phyloP scores from a whole-genome alignment of 768 basidiomycete genomes.

The Stropharia rugosoannulata region DNA sequence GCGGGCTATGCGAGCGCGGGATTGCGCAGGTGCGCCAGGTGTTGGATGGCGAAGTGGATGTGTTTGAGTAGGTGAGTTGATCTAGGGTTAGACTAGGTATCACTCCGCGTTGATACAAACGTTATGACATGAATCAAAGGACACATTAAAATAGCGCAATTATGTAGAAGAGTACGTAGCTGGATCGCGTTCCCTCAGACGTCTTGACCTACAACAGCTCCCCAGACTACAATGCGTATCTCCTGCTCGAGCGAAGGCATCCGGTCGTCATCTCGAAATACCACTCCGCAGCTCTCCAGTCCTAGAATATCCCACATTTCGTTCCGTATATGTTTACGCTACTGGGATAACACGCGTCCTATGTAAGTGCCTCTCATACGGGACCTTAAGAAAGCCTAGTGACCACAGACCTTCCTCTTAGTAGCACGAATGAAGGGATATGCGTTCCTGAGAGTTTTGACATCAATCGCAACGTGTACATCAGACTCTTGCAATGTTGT shows the following conservation, averaged over 20 bases:
- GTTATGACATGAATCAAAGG: too few relatives aligned
- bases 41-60: too few relatives aligned
- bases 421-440: conserved; percentile 11
- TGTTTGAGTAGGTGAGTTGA: too few relatives aligned
- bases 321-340: conserved; percentile 15
- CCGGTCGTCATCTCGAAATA: conserved; percentile 9
- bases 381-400: neutral
- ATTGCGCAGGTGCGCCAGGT: neutral
- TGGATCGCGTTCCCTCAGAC: too few relatives aligned
- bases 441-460: conserved; percentile 1
- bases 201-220: neutral
- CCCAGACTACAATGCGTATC: conserved; percentile 10
- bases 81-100: too few relatives aligned
- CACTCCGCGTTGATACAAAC: too few relatives aligned
- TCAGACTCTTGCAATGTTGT: neutral
- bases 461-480: conserved; percentile 9
- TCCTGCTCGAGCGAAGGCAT: neutral
- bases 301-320: conserved; percentile 15
- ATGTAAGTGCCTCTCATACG: neutral
- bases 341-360: conserved; percentile 9
- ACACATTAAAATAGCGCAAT: too few relatives aligned
- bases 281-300: conserved; percentile 19
- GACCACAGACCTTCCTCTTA: conserved; percentile 12
- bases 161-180: too few relatives aligned
- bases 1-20: too few relatives aligned